phyloP scores from a whole-genome alignment of 768 basidiomycete species.

The Leccinellum luteum region DNA sequence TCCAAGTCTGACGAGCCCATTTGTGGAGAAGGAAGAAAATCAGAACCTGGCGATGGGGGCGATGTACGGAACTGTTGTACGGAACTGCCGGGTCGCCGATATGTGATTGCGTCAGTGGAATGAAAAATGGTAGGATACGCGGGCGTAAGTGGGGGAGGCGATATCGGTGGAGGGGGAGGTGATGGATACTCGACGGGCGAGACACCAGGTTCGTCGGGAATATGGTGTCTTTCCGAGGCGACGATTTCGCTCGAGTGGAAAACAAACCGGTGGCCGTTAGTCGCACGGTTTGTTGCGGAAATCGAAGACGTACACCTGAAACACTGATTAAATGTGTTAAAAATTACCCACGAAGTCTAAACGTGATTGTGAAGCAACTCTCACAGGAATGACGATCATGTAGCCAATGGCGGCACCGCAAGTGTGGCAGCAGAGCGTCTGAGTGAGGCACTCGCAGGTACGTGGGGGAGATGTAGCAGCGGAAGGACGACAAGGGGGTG shows the following conservation, averaged over 20 bases:
- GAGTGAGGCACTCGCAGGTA: conserved; percentile 84
- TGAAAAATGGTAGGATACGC: conserved; percentile 30
- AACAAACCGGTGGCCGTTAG: conserved; percentile 85
- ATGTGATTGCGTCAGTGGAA: conserved; percentile 27
- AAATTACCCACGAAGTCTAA: conserved; percentile 4
- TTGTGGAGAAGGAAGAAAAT: conserved; percentile 24
- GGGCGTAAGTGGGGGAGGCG: conserved; percentile 30
- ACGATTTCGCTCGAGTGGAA: conserved; percentile 74
- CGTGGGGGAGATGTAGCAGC: conserved; percentile 37
- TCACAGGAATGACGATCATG: conserved; percentile 70
- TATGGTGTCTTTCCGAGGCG: conserved; percentile 61
- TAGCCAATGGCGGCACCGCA: conserved; percentile 77
- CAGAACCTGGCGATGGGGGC: conserved; percentile 11
- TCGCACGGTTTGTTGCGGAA: conserved; percentile 61
- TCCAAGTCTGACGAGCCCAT: conserved; percentile 21
- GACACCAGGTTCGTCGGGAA: conserved; percentile 63
- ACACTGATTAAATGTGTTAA: conserved; percentile 42
- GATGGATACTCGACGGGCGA: conserved; percentile 40
- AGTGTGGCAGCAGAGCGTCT: conserved; percentile 75
- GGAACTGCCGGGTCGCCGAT: conserved; percentile 7
- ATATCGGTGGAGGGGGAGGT: conserved; percentile 31
- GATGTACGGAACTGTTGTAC: conserved; percentile 21
- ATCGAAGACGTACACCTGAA: conserved; percentile 71
- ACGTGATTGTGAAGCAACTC: conserved; percentile 9
- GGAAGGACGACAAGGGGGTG: conserved; percentile 38